Conservation (phyloP, 768 basidiomycete species). For the Galerina marginata region DNA sequence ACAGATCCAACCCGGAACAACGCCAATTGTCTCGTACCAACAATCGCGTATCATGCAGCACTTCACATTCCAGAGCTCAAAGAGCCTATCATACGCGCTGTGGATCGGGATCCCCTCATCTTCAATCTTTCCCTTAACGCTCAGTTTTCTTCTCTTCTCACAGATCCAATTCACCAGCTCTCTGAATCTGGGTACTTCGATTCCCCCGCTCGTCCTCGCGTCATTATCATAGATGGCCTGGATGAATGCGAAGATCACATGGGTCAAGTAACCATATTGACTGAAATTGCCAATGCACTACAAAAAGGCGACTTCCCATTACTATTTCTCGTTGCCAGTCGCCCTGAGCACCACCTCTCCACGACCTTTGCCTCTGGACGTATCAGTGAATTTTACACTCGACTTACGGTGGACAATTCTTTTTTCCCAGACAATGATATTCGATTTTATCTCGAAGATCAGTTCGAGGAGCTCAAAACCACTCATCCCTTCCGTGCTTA, state of each 20-base stretch:
- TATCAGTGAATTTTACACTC: not conserved
- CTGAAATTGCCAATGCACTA: not conserved
- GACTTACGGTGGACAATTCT: constrained; percentile 12
- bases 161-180: too few relatives aligned
- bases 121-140: too few relatives aligned
- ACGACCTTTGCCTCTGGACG: constrained; percentile 1
- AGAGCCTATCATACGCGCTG: too few relatives aligned
- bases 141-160: too few relatives aligned
- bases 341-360: constrained; percentile 6
- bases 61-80: too few relatives aligned
- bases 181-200: too few relatives aligned
- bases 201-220: not conserved
- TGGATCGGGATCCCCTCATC: too few relatives aligned
- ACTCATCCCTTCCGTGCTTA: constrained; percentile 5
- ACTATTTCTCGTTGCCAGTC: constrained; percentile 9
- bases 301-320: not conserved
- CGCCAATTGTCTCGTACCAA: too few relatives aligned
- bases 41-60: too few relatives aligned
- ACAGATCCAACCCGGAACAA: too few relatives aligned
- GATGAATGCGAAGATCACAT: constrained; percentile 12
- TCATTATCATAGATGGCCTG: constrained; percentile 17
- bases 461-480: constrained; percentile 7
- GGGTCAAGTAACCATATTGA: constrained; percentile 1
- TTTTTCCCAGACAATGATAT: constrained; percentile 15
- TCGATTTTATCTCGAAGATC: constrained; percentile 10